Percentiles rank a stretch among this genome's conserved stretches.
phyloP scores from a whole-genome alignment of 495 filamentous ascomycete genomes.

The Coniosporium apollinis region DNA sequence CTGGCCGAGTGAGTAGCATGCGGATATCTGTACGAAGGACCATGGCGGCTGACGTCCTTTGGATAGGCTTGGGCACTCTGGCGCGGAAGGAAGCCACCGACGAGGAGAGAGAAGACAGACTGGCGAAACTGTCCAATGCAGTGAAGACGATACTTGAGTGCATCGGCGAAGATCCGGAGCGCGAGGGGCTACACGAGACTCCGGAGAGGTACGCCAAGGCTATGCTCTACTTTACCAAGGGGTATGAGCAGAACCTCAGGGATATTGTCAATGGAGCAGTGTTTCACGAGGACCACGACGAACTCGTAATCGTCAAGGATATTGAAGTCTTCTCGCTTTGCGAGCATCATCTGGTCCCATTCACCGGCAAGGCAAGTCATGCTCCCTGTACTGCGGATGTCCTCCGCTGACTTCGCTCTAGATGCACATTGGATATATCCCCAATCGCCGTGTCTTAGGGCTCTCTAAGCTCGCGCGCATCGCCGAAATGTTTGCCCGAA shows the following conservation, averaged over 20 bases:
- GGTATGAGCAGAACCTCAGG: slow-evolving; percentile 87
- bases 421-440: slow-evolving; percentile 99
- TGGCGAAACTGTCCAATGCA: slow-evolving; percentile 68
- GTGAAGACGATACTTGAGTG: slow-evolving; percentile 87
- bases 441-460: slow-evolving; percentile 67
- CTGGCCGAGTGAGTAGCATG: slow-evolving; percentile 45
- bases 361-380: slow-evolving; percentile 64
- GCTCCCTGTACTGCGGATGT: neutral
- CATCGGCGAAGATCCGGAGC: slow-evolving; percentile 84
- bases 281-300: slow-evolving; percentile 93
- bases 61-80: slow-evolving; percentile 56
- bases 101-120: slow-evolving; percentile 49
- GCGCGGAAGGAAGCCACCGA: slow-evolving; percentile 63
- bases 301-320: slow-evolving; percentile 93
- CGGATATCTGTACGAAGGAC: too few relatives aligned
- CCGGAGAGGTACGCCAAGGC: slow-evolving; percentile 88
- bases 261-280: slow-evolving; percentile 90
- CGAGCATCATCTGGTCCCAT: slow-evolving; percentile 95
- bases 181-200: slow-evolving; percentile 75
- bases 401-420: slow-evolving; percentile 16
- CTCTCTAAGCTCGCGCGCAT: slow-evolving; percentile 91
- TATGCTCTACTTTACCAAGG: slow-evolving; percentile 97
- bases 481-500: slow-evolving; percentile 88
- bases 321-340: slow-evolving; percentile 93
- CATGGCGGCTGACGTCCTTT: too few relatives aligned